Conservation (phyloP, 2,329 filamentous ascomycete genomes). For the Atkinsonella texensis region DNA sequence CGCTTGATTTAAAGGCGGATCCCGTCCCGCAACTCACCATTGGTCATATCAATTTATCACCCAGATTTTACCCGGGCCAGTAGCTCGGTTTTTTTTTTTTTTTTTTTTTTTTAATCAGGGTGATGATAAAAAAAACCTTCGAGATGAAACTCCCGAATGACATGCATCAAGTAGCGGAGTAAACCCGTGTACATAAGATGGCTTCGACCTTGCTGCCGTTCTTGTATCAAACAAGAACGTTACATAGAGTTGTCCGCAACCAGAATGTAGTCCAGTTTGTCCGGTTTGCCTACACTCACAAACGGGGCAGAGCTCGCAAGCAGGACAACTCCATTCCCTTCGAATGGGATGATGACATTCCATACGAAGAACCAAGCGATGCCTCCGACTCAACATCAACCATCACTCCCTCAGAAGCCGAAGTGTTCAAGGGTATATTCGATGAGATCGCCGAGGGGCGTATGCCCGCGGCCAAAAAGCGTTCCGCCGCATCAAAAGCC, state of each 20-base stretch:
- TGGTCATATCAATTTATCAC: no score
- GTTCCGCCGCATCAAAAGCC: slow-evolving; percentile 5
- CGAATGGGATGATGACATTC: slow-evolving; percentile 27
- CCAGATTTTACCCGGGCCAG: slow-evolving; percentile 1
- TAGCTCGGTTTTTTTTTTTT: background rate
- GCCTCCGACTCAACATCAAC: slow-evolving; percentile 27
- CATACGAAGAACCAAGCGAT: slow-evolving; percentile 9
- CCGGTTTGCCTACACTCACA: slow-evolving; percentile 11
- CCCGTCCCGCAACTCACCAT: no score
- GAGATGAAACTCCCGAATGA: background rate
- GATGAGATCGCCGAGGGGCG: slow-evolving; percentile 27
- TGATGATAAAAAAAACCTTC: background rate
- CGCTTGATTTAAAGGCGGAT: background rate
- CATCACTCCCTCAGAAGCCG: slow-evolving; percentile 45
- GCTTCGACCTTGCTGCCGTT: slow-evolving; percentile 48
- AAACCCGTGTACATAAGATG: slow-evolving; percentile 20
- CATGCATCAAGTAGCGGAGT: no score
- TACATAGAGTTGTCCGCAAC: slow-evolving; percentile 18
- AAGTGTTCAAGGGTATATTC: slow-evolving; percentile 48
- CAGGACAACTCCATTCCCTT: slow-evolving; percentile 38
- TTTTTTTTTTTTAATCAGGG: background rate
- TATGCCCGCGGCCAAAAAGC: slow-evolving; percentile 18
- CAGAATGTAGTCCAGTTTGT: slow-evolving; percentile 13
- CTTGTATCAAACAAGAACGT: slow-evolving; percentile 60
- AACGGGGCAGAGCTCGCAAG: slow-evolving; percentile 7